phyloP scores from a whole-genome alignment of 2,329 filamentous ascomycete species.

The Triangularia setosa region DNA sequence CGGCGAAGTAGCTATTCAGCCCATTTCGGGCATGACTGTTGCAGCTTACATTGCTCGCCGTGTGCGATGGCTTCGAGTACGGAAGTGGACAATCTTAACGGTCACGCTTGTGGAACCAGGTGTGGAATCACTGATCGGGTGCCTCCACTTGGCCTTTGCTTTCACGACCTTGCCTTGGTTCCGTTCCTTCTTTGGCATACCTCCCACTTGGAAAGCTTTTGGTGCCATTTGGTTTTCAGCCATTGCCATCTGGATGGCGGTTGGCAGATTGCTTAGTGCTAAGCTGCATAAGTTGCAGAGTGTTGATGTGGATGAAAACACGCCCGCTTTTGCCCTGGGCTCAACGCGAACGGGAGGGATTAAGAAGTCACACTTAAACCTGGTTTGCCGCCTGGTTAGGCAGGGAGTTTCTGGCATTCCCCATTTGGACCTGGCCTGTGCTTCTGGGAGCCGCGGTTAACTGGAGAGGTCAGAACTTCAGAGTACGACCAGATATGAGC shows the following conservation, averaged over 20 bases:
- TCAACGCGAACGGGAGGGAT: conserved; percentile 35
- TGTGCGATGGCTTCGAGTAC: conserved; percentile 84
- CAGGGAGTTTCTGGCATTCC: conserved; percentile 75
- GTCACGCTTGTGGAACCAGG: conserved; percentile 92
- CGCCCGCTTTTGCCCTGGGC: conserved; percentile 67
- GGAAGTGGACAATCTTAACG: conserved; percentile 87
- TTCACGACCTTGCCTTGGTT: conserved; percentile 69
- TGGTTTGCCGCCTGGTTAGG: conserved; percentile 85
- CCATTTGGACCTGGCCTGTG: conserved; percentile 88
- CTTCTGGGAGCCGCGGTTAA: conserved; percentile 80
- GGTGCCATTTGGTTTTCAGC: conserved; percentile 60
- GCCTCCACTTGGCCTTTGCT: conserved; percentile 73
- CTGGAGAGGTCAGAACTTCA: conserved; percentile 82
- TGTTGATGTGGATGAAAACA: conserved; percentile 66
- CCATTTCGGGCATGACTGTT: conserved; percentile 77
- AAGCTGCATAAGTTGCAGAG: conserved; percentile 70
- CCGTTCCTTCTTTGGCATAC: conserved; percentile 46
- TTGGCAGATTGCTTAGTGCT: conserved; percentile 71
- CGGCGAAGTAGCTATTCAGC: conserved; percentile 86
- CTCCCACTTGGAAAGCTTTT: conserved; percentile 66
- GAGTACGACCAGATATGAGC: conserved; percentile 78
- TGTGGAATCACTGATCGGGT: conserved; percentile 83
- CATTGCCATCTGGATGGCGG: conserved; percentile 65
- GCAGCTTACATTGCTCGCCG: conserved; percentile 73
- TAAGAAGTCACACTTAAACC: conserved; percentile 56